A percentile compares a stretch with the other conserved stretches of the same genome.
Evolutionary conservation across 352 stramenopile species (phyloP).

Genomic region (Phytophthora citricola): DNA sequence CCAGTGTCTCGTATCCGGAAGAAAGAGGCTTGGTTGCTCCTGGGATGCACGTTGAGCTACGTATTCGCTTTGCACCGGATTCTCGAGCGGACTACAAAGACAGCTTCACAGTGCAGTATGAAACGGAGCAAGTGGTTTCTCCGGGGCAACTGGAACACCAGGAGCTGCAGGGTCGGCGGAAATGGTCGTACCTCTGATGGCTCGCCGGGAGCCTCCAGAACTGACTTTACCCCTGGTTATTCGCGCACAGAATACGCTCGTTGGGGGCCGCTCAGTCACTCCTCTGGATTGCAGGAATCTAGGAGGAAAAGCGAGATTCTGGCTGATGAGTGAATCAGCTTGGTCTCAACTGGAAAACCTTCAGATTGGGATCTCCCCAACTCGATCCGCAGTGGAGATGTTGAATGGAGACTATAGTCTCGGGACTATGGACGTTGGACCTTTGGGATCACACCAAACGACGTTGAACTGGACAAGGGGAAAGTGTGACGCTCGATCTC

Average conservation of each 20-base stretch:
- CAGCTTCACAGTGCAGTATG: conserved; percentile 58
- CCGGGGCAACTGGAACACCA: conserved; percentile 14
- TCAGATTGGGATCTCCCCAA: conserved; percentile 17
- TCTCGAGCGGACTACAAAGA: conserved; percentile 83
- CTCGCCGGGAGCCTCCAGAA: conserved; percentile 59
- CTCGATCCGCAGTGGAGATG: conserved; percentile 22
- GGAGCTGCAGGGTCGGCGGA: conserved; percentile 25
- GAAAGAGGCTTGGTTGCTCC: conserved; percentile 68
- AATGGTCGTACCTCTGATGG: conserved; percentile 55
- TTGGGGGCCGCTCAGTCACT: conserved; percentile 60
- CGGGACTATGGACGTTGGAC: conserved; percentile 37
- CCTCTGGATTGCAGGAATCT: conserved; percentile 62
- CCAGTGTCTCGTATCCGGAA: conserved; percentile 58
- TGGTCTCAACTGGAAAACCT: conserved; percentile 48
- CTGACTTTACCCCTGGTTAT: conserved; percentile 73
- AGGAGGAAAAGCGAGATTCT: conserved; percentile 71
- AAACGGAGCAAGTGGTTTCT: conserved; percentile 34
- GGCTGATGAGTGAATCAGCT: conserved; percentile 61
- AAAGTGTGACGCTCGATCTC: conserved; percentile 56
- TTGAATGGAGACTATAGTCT: conserved; percentile 17
- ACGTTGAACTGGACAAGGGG: conserved; percentile 56
- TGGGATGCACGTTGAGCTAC: conserved; percentile 71
- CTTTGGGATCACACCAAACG: conserved; percentile 60
- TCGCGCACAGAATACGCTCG: conserved; percentile 62
- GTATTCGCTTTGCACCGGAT: conserved; percentile 70